phyloP scores from a whole-genome alignment of 805 yeast species.

The Vanderwaltozyma tropicalis region DNA sequence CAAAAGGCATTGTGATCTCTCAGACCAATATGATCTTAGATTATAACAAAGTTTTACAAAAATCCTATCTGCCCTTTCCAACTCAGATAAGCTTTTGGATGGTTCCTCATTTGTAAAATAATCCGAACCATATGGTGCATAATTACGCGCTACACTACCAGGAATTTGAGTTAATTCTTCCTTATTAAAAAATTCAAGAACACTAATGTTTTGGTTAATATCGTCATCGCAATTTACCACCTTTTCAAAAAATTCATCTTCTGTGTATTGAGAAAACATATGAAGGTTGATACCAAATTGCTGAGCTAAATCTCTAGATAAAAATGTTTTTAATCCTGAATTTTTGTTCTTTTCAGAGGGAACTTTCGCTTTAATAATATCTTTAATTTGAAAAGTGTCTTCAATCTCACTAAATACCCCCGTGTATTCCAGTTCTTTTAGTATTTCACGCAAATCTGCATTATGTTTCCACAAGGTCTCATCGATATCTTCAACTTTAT shows the following conservation, averaged over 20 bases:
- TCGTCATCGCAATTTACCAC: slow-evolving; percentile 52
- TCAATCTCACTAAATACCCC: slow-evolving; percentile 64
- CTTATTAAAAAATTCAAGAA: slow-evolving; percentile 58
- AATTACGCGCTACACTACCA: slow-evolving; percentile 41
- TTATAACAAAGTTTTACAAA: slow-evolving; percentile 60
- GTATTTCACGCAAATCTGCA: slow-evolving; percentile 31
- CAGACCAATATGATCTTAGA: slow-evolving; percentile 59
- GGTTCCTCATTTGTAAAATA: slow-evolving; percentile 28
- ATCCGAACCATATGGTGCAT: slow-evolving; percentile 55
- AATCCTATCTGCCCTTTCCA: slow-evolving; percentile 62
- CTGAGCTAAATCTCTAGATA: slow-evolving; percentile 64
- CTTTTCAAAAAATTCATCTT: slow-evolving; percentile 42
- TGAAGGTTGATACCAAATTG: slow-evolving; percentile 75
- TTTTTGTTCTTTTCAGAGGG: slow-evolving; percentile 25
- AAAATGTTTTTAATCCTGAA: slow-evolving; percentile 39
- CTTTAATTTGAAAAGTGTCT: slow-evolving; percentile 42
- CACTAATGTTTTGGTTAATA: slow-evolving; percentile 42
- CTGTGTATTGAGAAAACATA: slow-evolving; percentile 43
- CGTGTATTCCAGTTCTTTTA: slow-evolving; percentile 39
- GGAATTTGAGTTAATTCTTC: slow-evolving; percentile 56
- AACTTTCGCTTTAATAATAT: slow-evolving; percentile 26
- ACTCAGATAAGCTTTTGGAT: slow-evolving; percentile 39
- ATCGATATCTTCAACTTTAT: slow-evolving; percentile 47
- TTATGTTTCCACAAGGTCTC: slow-evolving; percentile 55
- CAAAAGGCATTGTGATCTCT: slow-evolving; percentile 54